Evolutionary conservation across 495 filamentous ascomycete genomes (phyloP), one percentile per base, ranked within the genome.

Genomic region (Trypethelium eluteriae): DNA sequence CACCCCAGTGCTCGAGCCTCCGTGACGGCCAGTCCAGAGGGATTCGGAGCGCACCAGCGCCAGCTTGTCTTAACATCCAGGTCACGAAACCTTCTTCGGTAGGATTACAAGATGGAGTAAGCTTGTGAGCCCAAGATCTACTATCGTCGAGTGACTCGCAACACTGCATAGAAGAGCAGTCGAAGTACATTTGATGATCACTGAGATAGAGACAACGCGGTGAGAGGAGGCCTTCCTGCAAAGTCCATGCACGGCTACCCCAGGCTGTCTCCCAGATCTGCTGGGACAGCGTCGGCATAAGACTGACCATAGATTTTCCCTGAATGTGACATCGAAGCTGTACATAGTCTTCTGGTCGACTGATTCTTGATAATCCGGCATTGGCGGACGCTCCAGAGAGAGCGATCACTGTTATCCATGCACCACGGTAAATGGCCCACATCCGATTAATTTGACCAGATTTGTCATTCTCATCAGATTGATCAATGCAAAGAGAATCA

Each of bases 131-230:
- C 41, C 41, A 46, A 1, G 62, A 64, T 25, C 34, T 35, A 25
- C 36, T n/a, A 4, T 16, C 38, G 1, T 64, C 62, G 14, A 64
- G 14, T 7, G 62, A 64, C 62, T 64, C 62, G n/a, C 62, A 46
- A 46, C 62, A 64, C 14, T 16, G 10, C 62, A 64, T 64, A 25
- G 62, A 39, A 35, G 39, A 44, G 62, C 62, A 64, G 7, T 64
- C 62, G 2, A 64, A 64, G 39, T 64, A 64, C 3, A 35, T 18
- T n/a, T 47, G 36, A 46, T 44, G 34, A 7, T 41, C 14, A 18
- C 14, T 47, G 36, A 64, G 39, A 18, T 46, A 64, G 12, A 64
- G 14, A 34, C 62, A 64, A 4, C 62, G 62, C 5, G 62, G 62
- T 11, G 14, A 44, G 4, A 64, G 62, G 4, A 44, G 34, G 14